Percentiles rank a stretch among this genome's conserved stretches.
phyloP scores from a whole-genome alignment of 2,329 filamentous ascomycete species.

The Cordyceps sp. region DNA sequence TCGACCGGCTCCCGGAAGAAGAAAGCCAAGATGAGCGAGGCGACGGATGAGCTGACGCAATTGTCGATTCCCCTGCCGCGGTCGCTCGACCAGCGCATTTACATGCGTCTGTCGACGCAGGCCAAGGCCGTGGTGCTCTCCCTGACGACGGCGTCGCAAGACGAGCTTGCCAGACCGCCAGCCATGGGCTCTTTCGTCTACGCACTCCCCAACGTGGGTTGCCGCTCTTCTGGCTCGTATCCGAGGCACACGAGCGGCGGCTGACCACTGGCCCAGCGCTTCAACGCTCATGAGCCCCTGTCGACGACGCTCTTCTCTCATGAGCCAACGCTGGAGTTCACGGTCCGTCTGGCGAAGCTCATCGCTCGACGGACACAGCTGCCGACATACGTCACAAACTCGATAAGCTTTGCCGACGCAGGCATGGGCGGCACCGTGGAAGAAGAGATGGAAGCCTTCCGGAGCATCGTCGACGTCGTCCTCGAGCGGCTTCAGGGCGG shows the following conservation, averaged over 20 bases:
- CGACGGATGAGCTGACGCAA: neutral
- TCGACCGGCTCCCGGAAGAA: neutral
- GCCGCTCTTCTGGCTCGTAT: neutral
- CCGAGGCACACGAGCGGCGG: neutral
- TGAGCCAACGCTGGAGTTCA: constrained; percentile 69
- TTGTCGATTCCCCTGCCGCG: constrained; percentile 44
- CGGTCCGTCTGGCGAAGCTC: constrained; percentile 68
- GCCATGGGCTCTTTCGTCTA: constrained; percentile 84
- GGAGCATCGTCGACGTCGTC: constrained; percentile 54
- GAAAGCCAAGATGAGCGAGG: neutral
- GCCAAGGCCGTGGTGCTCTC: constrained; percentile 43
- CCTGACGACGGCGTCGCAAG: constrained; percentile 38
- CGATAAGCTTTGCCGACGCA: constrained; percentile 57
- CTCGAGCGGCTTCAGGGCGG: constrained; percentile 10
- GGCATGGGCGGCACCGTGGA: constrained; percentile 70
- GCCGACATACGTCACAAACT: constrained; percentile 84
- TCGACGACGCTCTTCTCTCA: constrained; percentile 66
- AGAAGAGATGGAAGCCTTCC: constrained; percentile 86
- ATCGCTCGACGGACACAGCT: constrained; percentile 55
- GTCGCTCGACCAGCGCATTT: constrained; percentile 42
- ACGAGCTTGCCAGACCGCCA: constrained; percentile 30
- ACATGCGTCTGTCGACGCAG: constrained; percentile 40
- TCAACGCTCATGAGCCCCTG: constrained; percentile 44
- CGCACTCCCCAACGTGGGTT: constrained; percentile 68
- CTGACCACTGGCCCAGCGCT: constrained; percentile 20